These are phyloP conservation scores for Lizonia empirigonia DNA, from an alignment of 2,329 filamentous ascomycete genomes.

Conservation along the genomic window DNA sequence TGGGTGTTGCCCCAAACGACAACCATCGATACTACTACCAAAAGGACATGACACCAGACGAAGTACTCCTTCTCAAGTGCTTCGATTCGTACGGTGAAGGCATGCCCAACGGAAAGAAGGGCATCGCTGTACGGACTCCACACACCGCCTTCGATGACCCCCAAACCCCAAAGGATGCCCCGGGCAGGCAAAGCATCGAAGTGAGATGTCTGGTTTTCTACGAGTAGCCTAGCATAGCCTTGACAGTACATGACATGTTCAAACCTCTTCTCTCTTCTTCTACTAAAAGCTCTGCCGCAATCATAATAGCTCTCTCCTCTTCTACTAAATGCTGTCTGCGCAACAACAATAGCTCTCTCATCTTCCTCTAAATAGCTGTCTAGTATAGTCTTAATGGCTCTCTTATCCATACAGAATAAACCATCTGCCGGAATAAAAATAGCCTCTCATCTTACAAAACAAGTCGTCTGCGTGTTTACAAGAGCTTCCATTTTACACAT, in stretches of 20 bases:
- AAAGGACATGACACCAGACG: constrained; percentile 68
- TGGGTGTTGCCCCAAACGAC: constrained; percentile 63
- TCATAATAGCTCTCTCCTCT: too few relatives aligned
- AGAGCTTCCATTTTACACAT: too few relatives aligned
- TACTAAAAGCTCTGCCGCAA: too few relatives aligned
- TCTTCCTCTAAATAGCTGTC: too few relatives aligned
- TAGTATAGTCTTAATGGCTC: too few relatives aligned
- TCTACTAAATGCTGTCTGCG: too few relatives aligned
- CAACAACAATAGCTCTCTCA: too few relatives aligned
- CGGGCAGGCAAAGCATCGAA: constrained; percentile 66
- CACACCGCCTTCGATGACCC: constrained; percentile 70
- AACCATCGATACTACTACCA: constrained; percentile 68
- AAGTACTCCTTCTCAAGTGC: constrained; percentile 60
- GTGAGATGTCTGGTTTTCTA: constrained; percentile 68
- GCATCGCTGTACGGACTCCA: constrained; percentile 57
- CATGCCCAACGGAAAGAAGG: constrained; percentile 47
- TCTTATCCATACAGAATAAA: too few relatives aligned
- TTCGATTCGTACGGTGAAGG: constrained; percentile 54
- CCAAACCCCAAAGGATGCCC: constrained; percentile 56
- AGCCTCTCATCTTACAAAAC: too few relatives aligned
- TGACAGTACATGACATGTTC: background rate
- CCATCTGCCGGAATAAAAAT: too few relatives aligned
- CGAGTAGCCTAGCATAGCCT: constrained; percentile 46
- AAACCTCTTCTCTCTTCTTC: background rate
- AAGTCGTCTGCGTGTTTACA: too few relatives aligned